A percentile compares a stretch with the other conserved stretches of the same genome.
phyloP scores from a whole-genome alignment of 2,329 filamentous ascomycete genomes.

The Fusarium floridanum region DNA sequence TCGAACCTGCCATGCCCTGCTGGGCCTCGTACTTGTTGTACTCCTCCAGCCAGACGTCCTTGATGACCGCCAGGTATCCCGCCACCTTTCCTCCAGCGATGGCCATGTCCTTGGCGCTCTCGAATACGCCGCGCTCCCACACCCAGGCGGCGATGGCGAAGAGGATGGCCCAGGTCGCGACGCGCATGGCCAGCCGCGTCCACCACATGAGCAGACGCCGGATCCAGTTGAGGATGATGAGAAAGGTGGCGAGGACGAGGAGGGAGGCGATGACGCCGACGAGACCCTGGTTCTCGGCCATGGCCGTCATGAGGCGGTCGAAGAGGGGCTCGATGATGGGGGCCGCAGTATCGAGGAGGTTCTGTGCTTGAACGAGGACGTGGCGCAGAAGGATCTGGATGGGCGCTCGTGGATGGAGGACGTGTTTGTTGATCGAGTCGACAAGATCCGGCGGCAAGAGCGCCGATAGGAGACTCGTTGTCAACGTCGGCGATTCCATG shows the following conservation, averaged over 20 bases:
- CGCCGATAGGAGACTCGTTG: slow-evolving; percentile 53
- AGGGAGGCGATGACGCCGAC: slow-evolving; percentile 51
- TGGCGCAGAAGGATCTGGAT: slow-evolving; percentile 57
- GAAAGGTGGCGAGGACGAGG: slow-evolving; percentile 60
- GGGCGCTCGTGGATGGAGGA: slow-evolving; percentile 61
- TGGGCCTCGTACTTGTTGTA: slow-evolving; percentile 69
- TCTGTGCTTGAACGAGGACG: slow-evolving; percentile 47
- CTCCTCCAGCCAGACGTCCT: slow-evolving; percentile 68
- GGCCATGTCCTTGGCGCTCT: slow-evolving; percentile 70
- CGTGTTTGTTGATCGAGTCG: slow-evolving; percentile 60
- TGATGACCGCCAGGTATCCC: slow-evolving; percentile 62
- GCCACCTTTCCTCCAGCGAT: slow-evolving; percentile 58
- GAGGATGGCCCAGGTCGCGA: slow-evolving; percentile 75
- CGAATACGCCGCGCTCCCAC: slow-evolving; percentile 75
- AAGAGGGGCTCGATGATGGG: slow-evolving; percentile 60
- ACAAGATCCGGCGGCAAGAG: slow-evolving; percentile 61
- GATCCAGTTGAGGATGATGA: slow-evolving; percentile 79
- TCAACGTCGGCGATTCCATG: slow-evolving; percentile 51
- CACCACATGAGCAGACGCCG: slow-evolving; percentile 82
- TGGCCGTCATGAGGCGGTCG: slow-evolving; percentile 53
- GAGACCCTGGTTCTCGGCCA: slow-evolving; percentile 52
- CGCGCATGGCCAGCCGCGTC: slow-evolving; percentile 73
- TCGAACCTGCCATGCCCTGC: slow-evolving; percentile 47
- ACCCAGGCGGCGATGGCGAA: slow-evolving; percentile 67
- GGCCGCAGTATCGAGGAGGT: slow-evolving; percentile 49